Evolutionary conservation across 2,329 filamentous ascomycete species (phyloP).

Genomic region (Ambrosiella beaveri): DNA sequence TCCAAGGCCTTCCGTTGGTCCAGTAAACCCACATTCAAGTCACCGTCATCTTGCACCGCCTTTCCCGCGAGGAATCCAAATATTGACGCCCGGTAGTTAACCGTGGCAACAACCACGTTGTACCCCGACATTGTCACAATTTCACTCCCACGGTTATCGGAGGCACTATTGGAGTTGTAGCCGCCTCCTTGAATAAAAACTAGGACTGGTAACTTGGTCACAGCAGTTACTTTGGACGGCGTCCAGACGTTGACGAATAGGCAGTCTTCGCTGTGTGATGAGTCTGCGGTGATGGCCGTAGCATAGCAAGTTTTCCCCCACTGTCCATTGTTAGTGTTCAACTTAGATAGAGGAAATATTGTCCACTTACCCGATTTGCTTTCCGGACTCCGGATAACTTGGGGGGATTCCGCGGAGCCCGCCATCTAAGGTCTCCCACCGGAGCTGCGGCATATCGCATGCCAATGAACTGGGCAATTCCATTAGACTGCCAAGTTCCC

Average conservation of each 20-base stretch:
- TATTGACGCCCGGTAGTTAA: constrained; percentile 30
- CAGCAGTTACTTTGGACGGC: constrained; percentile 19
- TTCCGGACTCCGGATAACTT: constrained; percentile 18
- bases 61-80: constrained; percentile 31
- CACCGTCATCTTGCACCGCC: constrained; percentile 18
- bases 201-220: constrained; percentile 23
- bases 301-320: constrained; percentile 10
- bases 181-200: constrained; percentile 29
- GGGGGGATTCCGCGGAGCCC: constrained; percentile 21
- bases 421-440: constrained; percentile 22
- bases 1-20: constrained; percentile 33
- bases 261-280: constrained; percentile 28
- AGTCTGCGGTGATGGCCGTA: constrained; percentile 1
- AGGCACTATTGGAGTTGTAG: constrained; percentile 27
- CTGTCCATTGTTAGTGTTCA: constrained; percentile 14
- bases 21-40: constrained; percentile 25
- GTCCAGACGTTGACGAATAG: constrained; percentile 32
- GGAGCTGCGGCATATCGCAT: constrained; percentile 26
- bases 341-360: constrained; percentile 17
- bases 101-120: constrained; percentile 25
- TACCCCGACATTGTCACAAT: constrained; percentile 22
- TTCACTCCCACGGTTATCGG: constrained; percentile 25
- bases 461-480: constrained; percentile 17
- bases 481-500: constrained; percentile 5
- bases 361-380: constrained; percentile 11